A percentile compares a stretch with the other conserved stretches of the same genome.
These are phyloP conservation scores for Boechera divaricarpa DNA, from an alignment of 345 rosid species.

Conservation along the genomic window DNA sequence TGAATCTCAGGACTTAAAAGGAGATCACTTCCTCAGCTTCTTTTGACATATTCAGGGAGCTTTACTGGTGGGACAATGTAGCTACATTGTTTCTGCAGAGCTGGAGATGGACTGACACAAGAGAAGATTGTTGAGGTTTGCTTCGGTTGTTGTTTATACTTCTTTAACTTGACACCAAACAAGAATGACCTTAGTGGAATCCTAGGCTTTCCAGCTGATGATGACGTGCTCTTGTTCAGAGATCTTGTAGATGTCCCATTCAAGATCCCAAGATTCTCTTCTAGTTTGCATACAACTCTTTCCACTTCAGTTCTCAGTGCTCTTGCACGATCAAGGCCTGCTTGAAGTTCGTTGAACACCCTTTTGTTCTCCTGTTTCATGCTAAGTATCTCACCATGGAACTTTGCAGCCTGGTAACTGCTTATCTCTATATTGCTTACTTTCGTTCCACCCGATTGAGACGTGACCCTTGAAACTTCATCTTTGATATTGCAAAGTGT, in stretches of 20 bases:
- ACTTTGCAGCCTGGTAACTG: slow-evolving; percentile 71
- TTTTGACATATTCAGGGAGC: slow-evolving; percentile 30
- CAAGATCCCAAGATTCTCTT: slow-evolving; percentile 52
- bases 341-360: slow-evolving; percentile 59
- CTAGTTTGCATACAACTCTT: slow-evolving; percentile 52
- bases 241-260: slow-evolving; percentile 25
- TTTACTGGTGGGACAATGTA: slow-evolving; percentile 35
- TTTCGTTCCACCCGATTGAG: slow-evolving; percentile 19
- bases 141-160: slow-evolving; percentile 44
- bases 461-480: slow-evolving; percentile 59
- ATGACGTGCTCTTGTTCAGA: slow-evolving; percentile 37
- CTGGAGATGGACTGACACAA: slow-evolving; percentile 54
- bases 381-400: slow-evolving; percentile 81
- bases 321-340: slow-evolving; percentile 59
- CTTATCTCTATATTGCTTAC: slow-evolving; percentile 47
- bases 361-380: slow-evolving; percentile 86
- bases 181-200: slow-evolving; percentile 82
- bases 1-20: slow-evolving; percentile 10
- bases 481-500: slow-evolving; percentile 64
- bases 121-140: slow-evolving; percentile 58
- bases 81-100: slow-evolving; percentile 60
- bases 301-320: slow-evolving; percentile 60
- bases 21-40: slow-evolving; percentile 26
- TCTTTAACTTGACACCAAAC: slow-evolving; percentile 87
- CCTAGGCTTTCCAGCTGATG: slow-evolving; percentile 48